Conservation (phyloP, 148 eudicot genomes). For the Drosera capensis region DNA sequence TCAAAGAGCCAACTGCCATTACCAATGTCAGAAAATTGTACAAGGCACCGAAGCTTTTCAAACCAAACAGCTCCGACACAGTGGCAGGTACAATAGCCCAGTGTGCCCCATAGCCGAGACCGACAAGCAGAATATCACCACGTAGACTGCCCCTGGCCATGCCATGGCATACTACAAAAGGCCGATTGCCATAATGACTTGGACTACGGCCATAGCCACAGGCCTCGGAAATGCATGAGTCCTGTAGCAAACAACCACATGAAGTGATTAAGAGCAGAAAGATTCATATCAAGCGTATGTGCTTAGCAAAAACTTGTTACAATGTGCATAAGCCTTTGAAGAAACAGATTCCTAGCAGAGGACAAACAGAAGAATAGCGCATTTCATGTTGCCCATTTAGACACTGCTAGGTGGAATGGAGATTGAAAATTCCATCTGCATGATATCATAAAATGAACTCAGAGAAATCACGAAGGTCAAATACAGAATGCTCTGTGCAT, state of each 20-base stretch:
- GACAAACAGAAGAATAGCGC: no score
- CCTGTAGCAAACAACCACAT: constrained; percentile 15
- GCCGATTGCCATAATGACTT: constrained; percentile 34
- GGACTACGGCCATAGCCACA: constrained; percentile 41
- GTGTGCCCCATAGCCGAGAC: constrained; percentile 49
- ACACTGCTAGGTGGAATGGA: no score
- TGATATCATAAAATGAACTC: no score
- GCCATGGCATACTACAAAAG: constrained; percentile 46
- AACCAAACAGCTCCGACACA: constrained; percentile 42
- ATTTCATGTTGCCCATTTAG: no score
- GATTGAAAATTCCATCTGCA: no score
- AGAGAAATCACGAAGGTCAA: no score
- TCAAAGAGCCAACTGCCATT: constrained; percentile 33
- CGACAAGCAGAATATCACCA: constrained; percentile 29
- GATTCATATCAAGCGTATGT: no score
- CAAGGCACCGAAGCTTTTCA: constrained; percentile 47
- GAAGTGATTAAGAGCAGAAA: background rate
- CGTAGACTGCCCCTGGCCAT: constrained; percentile 35
- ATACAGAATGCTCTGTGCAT: no score
- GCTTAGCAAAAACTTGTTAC: no score
- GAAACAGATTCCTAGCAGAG: no score
- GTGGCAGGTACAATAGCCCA: constrained; percentile 58
- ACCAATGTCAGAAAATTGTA: constrained; percentile 38
- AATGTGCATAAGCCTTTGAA: no score
- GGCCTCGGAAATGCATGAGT: constrained; percentile 48